Conservation (phyloP, 805 yeast species). For the Barnettozyma siamensis region DNA sequence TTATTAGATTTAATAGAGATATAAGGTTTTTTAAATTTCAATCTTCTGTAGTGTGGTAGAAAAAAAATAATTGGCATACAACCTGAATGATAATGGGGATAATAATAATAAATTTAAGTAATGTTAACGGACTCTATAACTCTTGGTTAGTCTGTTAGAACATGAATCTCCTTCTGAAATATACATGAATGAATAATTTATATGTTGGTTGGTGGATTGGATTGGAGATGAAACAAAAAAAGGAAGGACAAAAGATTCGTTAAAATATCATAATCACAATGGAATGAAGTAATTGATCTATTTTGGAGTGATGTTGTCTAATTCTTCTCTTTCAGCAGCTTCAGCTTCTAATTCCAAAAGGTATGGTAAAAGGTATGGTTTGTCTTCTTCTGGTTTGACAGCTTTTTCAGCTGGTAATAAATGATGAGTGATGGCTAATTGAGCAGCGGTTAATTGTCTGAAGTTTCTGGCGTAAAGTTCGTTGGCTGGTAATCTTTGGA, state of each 20-base stretch:
- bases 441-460: slow-evolving; percentile 91
- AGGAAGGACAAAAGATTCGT: not conserved
- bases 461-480: slow-evolving; percentile 87
- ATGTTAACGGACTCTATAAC: not conserved
- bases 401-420: slow-evolving; percentile 77
- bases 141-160: not conserved
- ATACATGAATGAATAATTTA: slow-evolving; percentile 10
- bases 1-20: slow-evolving; percentile 33
- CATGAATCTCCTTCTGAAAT: slow-evolving; percentile 1
- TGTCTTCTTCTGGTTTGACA: slow-evolving; percentile 73
- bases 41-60: no score
- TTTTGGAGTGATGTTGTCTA: slow-evolving; percentile 58
- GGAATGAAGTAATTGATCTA: not conserved
- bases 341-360: slow-evolving; percentile 93
- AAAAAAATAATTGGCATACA: not conserved
- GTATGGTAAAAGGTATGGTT: slow-evolving; percentile 80
- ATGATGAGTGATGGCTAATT: slow-evolving; percentile 76
- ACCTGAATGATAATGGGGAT: not conserved
- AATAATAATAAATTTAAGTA: not conserved
- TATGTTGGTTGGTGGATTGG: no score
- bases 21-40: not conserved
- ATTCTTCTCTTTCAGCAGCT: slow-evolving; percentile 77
- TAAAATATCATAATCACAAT: not conserved
- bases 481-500: slow-evolving; percentile 77
- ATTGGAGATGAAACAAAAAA: not conserved